Conservation (phyloP, 768 basidiomycete genomes). For the Auricularia heimuer region DNA sequence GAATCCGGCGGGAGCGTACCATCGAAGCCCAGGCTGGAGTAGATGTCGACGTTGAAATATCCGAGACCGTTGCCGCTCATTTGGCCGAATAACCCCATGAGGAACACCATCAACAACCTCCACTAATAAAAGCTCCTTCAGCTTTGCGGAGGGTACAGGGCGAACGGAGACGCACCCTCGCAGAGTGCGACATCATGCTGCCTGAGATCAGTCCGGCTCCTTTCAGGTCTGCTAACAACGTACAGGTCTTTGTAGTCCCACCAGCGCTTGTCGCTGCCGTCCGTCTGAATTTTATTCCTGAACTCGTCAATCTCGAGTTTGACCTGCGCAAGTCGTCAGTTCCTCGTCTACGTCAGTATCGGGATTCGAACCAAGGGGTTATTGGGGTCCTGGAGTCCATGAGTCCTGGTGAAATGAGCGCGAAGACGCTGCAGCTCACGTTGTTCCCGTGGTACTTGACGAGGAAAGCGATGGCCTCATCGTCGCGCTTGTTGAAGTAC, state of each 20-base stretch:
- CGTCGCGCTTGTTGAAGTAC: conserved; percentile 14
- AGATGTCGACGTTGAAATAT: conserved; percentile 22
- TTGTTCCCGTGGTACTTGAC: conserved; percentile 21
- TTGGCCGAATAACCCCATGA: conserved; percentile 21
- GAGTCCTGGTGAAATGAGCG: background rate
- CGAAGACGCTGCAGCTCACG: background rate
- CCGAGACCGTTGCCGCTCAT: conserved; percentile 27
- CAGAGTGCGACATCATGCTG: conserved; percentile 12
- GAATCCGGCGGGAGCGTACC: background rate
- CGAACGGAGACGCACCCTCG: conserved; percentile 13
- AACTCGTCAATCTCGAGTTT: conserved; percentile 22
- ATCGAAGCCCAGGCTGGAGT: conserved; percentile 14
- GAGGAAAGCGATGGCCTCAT: conserved; percentile 21
- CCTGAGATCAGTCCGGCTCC: no score
- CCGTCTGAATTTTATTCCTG: conserved; percentile 18
- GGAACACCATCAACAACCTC: conserved; percentile 8
- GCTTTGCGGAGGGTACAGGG: background rate
- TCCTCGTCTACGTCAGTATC: background rate
- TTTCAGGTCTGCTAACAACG: conserved; percentile 7
- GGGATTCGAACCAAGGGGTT: conserved; percentile 13
- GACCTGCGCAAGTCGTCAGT: background rate
- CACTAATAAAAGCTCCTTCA: background rate
- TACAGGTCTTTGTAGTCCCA: conserved; percentile 18
- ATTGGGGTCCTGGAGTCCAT: conserved; percentile 10
- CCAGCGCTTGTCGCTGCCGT: conserved; percentile 26